Evolutionary conservation across 306 rosid species (phyloP).

Genomic region (Dalbergia oliveri): DNA sequence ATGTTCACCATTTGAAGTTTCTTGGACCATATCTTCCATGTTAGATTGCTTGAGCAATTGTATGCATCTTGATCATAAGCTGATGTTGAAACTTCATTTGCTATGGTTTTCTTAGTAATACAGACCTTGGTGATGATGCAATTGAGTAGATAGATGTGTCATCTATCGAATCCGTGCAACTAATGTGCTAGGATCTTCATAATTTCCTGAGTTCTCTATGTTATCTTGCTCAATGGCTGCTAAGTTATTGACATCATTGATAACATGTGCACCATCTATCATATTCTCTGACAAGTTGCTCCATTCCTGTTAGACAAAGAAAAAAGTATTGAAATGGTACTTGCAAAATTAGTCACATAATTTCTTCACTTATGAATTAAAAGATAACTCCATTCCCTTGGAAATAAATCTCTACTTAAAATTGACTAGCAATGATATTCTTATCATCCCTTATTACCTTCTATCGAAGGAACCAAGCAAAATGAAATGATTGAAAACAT

Average conservation of each 20-base stretch:
- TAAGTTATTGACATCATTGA: slow-evolving; percentile 32
- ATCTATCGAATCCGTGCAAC: slow-evolving; percentile 47
- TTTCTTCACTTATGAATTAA: slow-evolving; percentile 21
- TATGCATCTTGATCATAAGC: slow-evolving; percentile 32
- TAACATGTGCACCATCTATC: slow-evolving; percentile 31
- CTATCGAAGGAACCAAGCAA: not conserved
- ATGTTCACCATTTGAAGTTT: slow-evolving; percentile 38
- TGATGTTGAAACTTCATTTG: slow-evolving; percentile 46
- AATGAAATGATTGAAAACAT: not conserved
- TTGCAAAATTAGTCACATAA: not conserved
- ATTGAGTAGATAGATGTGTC: slow-evolving; percentile 43
- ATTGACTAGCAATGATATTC: not conserved
- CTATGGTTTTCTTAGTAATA: slow-evolving; percentile 36
- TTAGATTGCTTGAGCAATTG: slow-evolving; percentile 31
- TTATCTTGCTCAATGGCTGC: slow-evolving; percentile 18
- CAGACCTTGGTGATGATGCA: slow-evolving; percentile 61
- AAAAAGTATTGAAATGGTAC: not conserved
- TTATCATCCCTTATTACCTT: not conserved
- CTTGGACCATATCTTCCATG: slow-evolving; percentile 33
- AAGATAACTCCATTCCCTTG: not conserved
- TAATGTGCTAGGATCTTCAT: slow-evolving; percentile 43
- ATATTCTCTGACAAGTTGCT: slow-evolving; percentile 37
- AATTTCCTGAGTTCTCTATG: slow-evolving; percentile 42
- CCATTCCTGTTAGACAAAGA: slow-evolving; percentile 47
- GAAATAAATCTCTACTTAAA: not conserved